These are phyloP conservation scores for Magnaporthiopsis poae DNA, from an alignment of 2,329 filamentous ascomycete species.

Conservation along the genomic window DNA sequence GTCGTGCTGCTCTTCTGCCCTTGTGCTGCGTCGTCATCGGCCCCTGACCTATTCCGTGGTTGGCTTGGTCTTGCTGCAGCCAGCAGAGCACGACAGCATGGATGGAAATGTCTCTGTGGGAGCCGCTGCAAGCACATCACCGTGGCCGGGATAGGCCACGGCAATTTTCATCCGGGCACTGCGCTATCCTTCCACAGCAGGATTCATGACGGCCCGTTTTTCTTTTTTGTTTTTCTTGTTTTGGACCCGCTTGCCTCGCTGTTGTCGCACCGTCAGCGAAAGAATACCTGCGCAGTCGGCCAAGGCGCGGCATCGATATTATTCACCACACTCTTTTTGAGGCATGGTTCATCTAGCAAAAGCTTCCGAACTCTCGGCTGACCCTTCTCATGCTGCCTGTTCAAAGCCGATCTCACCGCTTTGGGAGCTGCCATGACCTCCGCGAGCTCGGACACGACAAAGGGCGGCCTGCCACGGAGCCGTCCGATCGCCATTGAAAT, in stretches of 20 bases:
- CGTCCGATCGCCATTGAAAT: slow-evolving; percentile 46
- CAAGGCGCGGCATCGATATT: neutral
- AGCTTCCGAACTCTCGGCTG: neutral
- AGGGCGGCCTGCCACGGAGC: slow-evolving; percentile 21
- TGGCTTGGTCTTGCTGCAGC: neutral
- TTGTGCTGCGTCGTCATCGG: neutral
- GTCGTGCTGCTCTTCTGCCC: neutral
- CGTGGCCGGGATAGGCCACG: neutral
- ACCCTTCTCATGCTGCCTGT: neutral
- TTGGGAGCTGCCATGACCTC: neutral
- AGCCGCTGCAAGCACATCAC: neutral
- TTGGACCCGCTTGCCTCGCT: neutral
- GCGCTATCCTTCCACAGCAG: neutral
- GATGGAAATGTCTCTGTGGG: neutral
- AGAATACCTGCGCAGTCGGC: neutral
- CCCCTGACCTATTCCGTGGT: neutral
- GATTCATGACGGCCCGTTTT: neutral
- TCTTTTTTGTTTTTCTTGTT: neutral
- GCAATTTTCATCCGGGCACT: neutral
- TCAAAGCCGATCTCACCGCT: neutral
- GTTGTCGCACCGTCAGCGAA: neutral
- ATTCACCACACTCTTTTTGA: neutral
- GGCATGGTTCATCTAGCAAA: neutral
- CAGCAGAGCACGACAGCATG: neutral
- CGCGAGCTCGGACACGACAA: neutral